phyloP scores from a whole-genome alignment of 2,329 filamentous ascomycete species.

The Penicillium freii region DNA sequence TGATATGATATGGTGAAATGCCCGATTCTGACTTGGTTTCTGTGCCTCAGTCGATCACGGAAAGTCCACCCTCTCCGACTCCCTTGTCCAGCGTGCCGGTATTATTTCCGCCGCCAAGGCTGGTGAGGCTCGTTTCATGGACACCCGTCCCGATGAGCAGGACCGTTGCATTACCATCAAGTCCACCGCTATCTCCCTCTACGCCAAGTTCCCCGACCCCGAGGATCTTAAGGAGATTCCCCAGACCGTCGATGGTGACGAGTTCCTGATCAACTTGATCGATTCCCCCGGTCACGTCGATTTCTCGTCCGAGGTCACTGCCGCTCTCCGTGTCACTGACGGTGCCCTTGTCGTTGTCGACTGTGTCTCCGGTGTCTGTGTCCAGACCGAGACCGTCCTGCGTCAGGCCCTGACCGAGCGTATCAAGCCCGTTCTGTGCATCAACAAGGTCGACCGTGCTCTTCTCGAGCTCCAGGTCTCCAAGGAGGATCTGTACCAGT shows the following conservation, averaged over 20 bases:
- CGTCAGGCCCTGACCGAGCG: conserved; percentile 99
- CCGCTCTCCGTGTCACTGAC: conserved; percentile 98
- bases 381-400: conserved; percentile 99
- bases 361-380: conserved; percentile 99
- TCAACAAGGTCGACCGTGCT: conserved; percentile 99
- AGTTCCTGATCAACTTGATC: conserved; percentile 99
- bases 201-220: conserved; percentile 73
- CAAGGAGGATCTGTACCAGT: conserved; percentile 99
- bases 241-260: conserved; percentile 80
- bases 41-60: conserved; percentile 79
- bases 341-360: conserved; percentile 99
- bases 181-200: conserved; percentile 99
- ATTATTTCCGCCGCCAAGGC: conserved; percentile 98
- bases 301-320: conserved; percentile 99
- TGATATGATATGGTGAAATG: not conserved
- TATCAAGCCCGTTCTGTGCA: conserved; percentile 99
- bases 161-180: conserved; percentile 99
- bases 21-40: conserved; percentile 7
- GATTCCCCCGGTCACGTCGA: conserved; percentile 99
- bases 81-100: conserved; percentile 97
- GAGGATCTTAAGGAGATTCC: conserved; percentile 96
- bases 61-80: conserved; percentile 99
- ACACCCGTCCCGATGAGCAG: conserved; percentile 96
- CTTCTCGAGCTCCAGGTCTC: conserved; percentile 97
- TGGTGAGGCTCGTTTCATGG: conserved; percentile 91